Evolutionary conservation across 371 early-diverging fungal genomes (phyloP).

Genomic region (Phascolomyces articulosus): DNA sequence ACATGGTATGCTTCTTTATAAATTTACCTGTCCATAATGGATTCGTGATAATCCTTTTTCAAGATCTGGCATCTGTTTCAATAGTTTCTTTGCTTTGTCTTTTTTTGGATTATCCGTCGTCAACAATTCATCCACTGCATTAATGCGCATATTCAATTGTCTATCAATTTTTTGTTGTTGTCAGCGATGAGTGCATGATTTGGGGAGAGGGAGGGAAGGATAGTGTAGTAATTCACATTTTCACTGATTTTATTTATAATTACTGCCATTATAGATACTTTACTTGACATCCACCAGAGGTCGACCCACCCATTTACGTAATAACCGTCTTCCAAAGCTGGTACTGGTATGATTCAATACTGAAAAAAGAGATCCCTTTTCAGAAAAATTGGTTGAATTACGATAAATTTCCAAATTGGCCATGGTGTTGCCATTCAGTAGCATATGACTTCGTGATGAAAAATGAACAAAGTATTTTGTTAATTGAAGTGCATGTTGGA

Average conservation of each 20-base stretch:
- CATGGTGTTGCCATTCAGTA: conserved; percentile 76
- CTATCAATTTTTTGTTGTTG: conserved; percentile 16
- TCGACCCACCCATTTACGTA: conserved; percentile 81
- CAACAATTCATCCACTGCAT: conserved; percentile 71
- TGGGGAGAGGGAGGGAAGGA: too few relatives aligned
- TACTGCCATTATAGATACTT: background rate
- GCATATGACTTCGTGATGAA: conserved; percentile 69
- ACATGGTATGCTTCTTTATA: background rate
- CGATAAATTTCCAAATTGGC: conserved; percentile 77
- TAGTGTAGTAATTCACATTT: too few relatives aligned
- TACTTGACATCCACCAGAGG: conserved; percentile 62
- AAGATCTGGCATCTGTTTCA: conserved; percentile 66
- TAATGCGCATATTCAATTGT: conserved; percentile 67
- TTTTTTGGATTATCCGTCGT: conserved; percentile 29
- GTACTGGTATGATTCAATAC: conserved; percentile 73
- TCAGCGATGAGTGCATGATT: too few relatives aligned
- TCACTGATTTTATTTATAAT: too few relatives aligned
- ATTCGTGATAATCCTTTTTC: conserved; percentile 79
- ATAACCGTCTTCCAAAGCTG: conserved; percentile 74
- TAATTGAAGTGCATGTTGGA: conserved; percentile 56
- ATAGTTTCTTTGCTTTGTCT: conserved; percentile 22
- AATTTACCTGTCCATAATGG: conserved; percentile 62
- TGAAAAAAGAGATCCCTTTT: conserved; percentile 64
- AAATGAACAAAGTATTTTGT: conserved; percentile 72
- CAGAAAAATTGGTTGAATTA: conserved; percentile 56